These are phyloP conservation scores for Phytophthora tentaculata DNA, from an alignment of 352 stramenopile genomes.

Conservation along the genomic window DNA sequence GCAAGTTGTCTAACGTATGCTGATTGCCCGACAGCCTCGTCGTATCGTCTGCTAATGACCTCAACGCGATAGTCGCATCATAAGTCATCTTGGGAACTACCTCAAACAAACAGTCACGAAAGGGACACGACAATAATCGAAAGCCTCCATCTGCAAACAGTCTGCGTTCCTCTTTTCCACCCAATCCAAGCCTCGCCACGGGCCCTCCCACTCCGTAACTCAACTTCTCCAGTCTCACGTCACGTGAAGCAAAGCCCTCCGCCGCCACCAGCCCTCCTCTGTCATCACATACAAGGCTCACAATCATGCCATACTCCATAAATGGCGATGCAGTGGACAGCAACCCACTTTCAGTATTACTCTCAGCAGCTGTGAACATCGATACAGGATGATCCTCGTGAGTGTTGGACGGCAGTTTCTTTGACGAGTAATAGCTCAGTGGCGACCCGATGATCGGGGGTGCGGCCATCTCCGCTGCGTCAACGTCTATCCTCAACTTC, in stretches of 20 bases:
- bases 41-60: conserved; percentile 25
- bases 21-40: conserved; percentile 22
- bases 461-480: conserved; percentile 31
- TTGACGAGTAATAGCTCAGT: conserved; percentile 53
- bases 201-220: conserved; percentile 36
- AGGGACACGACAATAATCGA: conserved; percentile 55
- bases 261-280: conserved; percentile 56
- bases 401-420: conserved; percentile 42
- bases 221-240: conserved; percentile 64
- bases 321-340: conserved; percentile 44
- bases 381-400: conserved; percentile 44
- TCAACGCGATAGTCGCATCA: conserved; percentile 57
- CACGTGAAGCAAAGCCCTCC: conserved; percentile 61
- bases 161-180: conserved; percentile 49
- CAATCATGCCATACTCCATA: conserved; percentile 75
- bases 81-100: conserved; percentile 81
- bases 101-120: conserved; percentile 75
- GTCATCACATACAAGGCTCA: conserved; percentile 69
- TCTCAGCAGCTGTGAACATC: conserved; percentile 41
- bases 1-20: conserved; percentile 52
- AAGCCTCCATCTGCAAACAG: conserved; percentile 45
- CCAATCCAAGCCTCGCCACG: conserved; percentile 49
- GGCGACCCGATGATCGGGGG: conserved; percentile 47
- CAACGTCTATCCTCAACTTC: conserved; percentile 58
- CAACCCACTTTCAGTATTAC: conserved; percentile 11